Evolutionary conservation across 2,329 filamentous ascomycete species (phyloP).

Genomic region (Microcyclosporella mali): DNA sequence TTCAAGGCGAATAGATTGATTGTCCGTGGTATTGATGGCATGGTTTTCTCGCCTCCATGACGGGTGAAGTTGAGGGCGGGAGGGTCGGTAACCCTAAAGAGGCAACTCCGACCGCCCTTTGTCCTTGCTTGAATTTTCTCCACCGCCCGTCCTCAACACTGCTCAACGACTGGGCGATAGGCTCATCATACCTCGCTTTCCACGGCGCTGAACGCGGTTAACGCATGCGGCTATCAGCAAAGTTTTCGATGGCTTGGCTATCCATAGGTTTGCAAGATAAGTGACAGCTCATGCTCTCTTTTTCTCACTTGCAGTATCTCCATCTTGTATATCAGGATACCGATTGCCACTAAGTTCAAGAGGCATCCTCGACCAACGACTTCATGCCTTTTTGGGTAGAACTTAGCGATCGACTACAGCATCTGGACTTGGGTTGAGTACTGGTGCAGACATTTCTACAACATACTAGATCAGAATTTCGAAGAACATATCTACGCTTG

Average conservation of each 20-base stretch:
- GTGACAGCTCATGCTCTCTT: background rate
- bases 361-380: background rate
- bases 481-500: conserved; percentile 1
- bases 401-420: conserved; percentile 11
- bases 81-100: too few relatives aligned
- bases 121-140: background rate
- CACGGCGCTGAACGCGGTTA: conserved; percentile 1
- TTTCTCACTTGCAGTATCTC: background rate
- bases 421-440: conserved; percentile 14
- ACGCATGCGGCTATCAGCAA: background rate
- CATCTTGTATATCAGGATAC: background rate
- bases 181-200: conserved; percentile 1
- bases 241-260: background rate
- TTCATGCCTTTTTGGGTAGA: conserved; percentile 9
- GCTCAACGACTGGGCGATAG: conserved; percentile 6
- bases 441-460: background rate
- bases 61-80: too few relatives aligned
- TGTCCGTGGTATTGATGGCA: too few relatives aligned
- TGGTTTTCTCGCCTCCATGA: too few relatives aligned
- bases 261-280: background rate
- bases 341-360: background rate
- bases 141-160: background rate
- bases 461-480: conserved; percentile 1
- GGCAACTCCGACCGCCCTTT: background rate
- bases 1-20: too few relatives aligned